Conservation (phyloP, 768 basidiomycete species). For the Pulveroboletus sp. region DNA sequence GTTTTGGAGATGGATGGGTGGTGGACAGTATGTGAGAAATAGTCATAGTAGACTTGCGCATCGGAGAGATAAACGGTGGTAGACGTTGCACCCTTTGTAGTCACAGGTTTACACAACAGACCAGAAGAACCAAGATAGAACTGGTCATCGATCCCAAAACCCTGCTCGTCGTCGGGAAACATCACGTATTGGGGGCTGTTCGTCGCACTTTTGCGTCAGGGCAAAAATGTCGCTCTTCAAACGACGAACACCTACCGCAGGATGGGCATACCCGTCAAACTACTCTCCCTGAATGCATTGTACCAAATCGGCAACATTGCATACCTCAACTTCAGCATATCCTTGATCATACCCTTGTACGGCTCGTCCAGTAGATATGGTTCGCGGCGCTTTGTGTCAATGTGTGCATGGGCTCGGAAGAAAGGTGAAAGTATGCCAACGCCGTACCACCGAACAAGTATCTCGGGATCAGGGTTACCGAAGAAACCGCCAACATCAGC, state of each 20-base stretch:
- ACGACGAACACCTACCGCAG: slow-evolving; percentile 51
- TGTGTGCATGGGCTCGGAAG: slow-evolving; percentile 97
- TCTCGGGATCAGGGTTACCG: slow-evolving; percentile 90
- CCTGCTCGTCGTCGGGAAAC: slow-evolving; percentile 84
- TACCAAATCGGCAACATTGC: slow-evolving; percentile 91
- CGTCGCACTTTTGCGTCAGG: not conserved
- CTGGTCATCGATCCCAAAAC: slow-evolving; percentile 91
- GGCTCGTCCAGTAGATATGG: slow-evolving; percentile 91
- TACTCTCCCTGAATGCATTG: slow-evolving; percentile 91
- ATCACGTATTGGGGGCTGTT: slow-evolving; percentile 89
- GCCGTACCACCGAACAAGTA: slow-evolving; percentile 96
- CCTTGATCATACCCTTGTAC: slow-evolving; percentile 75
- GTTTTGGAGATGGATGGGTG: slow-evolving; percentile 43
- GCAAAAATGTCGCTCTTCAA: not conserved
- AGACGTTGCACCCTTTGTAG: slow-evolving; percentile 62
- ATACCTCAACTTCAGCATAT: slow-evolving; percentile 79
- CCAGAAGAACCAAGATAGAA: slow-evolving; percentile 88
- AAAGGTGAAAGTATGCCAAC: slow-evolving; percentile 94
- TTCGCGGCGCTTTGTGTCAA: slow-evolving; percentile 96
- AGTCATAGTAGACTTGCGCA: slow-evolving; percentile 92
- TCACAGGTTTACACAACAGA: slow-evolving; percentile 88
- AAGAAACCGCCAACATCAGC: slow-evolving; percentile 99
- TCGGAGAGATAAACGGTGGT: slow-evolving; percentile 82
- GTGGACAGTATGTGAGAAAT: slow-evolving; percentile 69
- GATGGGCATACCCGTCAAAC: slow-evolving; percentile 75